Conservation (phyloP, 805 yeast genomes). For the Cyberlindnera saturnus region DNA sequence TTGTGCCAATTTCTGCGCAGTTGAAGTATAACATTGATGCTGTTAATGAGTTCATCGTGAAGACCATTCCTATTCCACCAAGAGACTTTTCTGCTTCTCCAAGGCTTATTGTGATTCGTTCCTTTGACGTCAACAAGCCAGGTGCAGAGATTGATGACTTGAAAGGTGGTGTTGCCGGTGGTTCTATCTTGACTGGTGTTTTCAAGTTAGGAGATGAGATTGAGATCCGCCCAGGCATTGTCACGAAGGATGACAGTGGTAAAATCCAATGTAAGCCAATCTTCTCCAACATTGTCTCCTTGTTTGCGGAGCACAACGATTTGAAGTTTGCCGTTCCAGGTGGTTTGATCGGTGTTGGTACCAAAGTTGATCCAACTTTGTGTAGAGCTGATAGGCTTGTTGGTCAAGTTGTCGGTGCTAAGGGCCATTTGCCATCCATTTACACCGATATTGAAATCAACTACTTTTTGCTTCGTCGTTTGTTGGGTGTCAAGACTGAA, state of each 20-base stretch:
- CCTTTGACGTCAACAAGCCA: slow-evolving; percentile 98
- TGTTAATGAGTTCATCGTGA: slow-evolving; percentile 92
- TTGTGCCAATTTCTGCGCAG: slow-evolving; percentile 98
- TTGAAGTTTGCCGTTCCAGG: slow-evolving; percentile 99
- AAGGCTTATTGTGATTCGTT: slow-evolving; percentile 92
- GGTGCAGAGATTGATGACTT: slow-evolving; percentile 96
- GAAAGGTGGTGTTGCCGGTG: slow-evolving; percentile 99
- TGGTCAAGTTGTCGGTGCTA: slow-evolving; percentile 98
- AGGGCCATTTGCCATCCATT: slow-evolving; percentile 91
- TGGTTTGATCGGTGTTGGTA: slow-evolving; percentile 99
- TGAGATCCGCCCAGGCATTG: slow-evolving; percentile 98
- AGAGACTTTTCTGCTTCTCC: slow-evolving; percentile 95
- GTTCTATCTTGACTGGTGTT: slow-evolving; percentile 95
- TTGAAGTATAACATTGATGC: slow-evolving; percentile 98
- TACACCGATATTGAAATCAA: slow-evolving; percentile 97
- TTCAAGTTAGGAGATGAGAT: slow-evolving; percentile 96
- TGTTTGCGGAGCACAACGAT: slow-evolving; percentile 96
- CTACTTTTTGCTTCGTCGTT: slow-evolving; percentile 92
- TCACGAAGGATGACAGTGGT: slow-evolving; percentile 83
- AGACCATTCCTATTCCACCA: slow-evolving; percentile 91
- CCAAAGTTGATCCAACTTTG: slow-evolving; percentile 96
- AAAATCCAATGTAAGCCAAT: slow-evolving; percentile 94
- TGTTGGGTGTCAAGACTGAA: slow-evolving; percentile 97
- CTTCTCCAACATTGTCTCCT: slow-evolving; percentile 86
- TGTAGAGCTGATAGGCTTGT: slow-evolving; percentile 99